Base-by-base conservation (phyloP, 805 yeast species). In the Jamesozyma rosinii region DNA sequence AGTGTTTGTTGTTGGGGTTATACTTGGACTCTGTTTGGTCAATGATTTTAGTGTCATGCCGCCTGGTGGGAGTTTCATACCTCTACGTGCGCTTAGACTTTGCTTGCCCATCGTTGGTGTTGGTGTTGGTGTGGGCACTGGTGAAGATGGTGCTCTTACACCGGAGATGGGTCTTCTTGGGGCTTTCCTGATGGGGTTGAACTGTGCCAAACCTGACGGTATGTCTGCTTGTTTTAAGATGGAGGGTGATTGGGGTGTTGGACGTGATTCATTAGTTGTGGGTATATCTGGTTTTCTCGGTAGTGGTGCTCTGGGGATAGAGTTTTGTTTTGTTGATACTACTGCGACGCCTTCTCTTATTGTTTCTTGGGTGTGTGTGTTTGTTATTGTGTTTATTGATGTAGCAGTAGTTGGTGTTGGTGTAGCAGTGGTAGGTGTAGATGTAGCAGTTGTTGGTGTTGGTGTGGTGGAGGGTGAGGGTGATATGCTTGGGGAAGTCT, bases 81-180 rank as follows among this genome's bases (percentile, higher is more conserved):
- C 95, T 89, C 79, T 75, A 81, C 73, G 79, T 83, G 54, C 85
- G 81, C 64, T 95, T 83, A 57, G 74, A 80, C 51, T 90, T 77
- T 68, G 95, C 79, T 48, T 76, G 76, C 57, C 72, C 73, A 71
- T 37, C n/a, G 31, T 40, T 35, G 24, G 43, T 24, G 11, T 24
- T 24, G 29, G 29, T 6, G 29, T 11, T 8, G 29, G 11, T 8
- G 29, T 8, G 6, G 29, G 11, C 13, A 24, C 29, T 8, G 29
- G 29, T 8, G 29, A 24, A 24, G 29, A 24, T 8, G 29, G 29
- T 6, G 29, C 11, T 2, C 18, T 11, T 31, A 9, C 15, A 30
- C 24, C 19, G 27, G 46, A 27, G 3, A 43, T 42, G 21, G 59
- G 59, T 40, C 61, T 49, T 44, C 50, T 50, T 33, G 64, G 59